Evolutionary conservation across 306 rosid genomes (phyloP).

Genomic region (Lablab purpureus): DNA sequence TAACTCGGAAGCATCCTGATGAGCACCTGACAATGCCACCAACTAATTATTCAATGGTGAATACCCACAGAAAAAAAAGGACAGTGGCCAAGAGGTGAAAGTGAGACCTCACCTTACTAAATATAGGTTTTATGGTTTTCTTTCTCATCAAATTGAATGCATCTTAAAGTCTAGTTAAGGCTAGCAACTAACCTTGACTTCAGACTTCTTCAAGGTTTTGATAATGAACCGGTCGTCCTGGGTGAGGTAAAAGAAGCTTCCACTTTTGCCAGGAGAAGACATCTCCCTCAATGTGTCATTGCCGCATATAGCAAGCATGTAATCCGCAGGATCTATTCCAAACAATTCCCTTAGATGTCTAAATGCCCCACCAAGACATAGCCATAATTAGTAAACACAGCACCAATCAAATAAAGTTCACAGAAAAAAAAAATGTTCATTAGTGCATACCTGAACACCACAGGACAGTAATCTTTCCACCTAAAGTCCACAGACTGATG

Average conservation of each 20-base stretch:
- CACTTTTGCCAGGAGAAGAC: constrained; percentile 71
- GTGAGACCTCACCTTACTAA: constrained; percentile 35
- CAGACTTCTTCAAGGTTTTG: constrained; percentile 66
- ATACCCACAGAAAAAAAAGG: constrained; percentile 33
- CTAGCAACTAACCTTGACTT: constrained; percentile 63
- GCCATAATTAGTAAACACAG: constrained; percentile 36
- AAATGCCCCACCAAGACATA: constrained; percentile 40
- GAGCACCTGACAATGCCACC: constrained; percentile 59
- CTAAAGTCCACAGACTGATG: constrained; percentile 62
- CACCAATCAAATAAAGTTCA: neutral
- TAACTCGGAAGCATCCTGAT: constrained; percentile 66
- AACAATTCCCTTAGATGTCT: constrained; percentile 66
- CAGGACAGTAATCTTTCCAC: constrained; percentile 66
- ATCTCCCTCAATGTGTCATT: constrained; percentile 59
- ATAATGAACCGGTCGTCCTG: constrained; percentile 62
- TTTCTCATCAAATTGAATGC: constrained; percentile 32
- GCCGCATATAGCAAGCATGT: constrained; percentile 68
- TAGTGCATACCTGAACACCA: constrained; percentile 59
- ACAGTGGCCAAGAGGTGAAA: constrained; percentile 40
- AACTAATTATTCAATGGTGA: constrained; percentile 32
- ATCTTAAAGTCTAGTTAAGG: constrained; percentile 31
- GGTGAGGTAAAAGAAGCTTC: constrained; percentile 65
- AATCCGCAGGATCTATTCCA: constrained; percentile 64
- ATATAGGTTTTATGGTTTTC: constrained; percentile 13
- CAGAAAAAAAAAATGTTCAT: neutral